Conservation (phyloP, 352 stramenopile genomes). For the Globisporangium abappressorium region DNA sequence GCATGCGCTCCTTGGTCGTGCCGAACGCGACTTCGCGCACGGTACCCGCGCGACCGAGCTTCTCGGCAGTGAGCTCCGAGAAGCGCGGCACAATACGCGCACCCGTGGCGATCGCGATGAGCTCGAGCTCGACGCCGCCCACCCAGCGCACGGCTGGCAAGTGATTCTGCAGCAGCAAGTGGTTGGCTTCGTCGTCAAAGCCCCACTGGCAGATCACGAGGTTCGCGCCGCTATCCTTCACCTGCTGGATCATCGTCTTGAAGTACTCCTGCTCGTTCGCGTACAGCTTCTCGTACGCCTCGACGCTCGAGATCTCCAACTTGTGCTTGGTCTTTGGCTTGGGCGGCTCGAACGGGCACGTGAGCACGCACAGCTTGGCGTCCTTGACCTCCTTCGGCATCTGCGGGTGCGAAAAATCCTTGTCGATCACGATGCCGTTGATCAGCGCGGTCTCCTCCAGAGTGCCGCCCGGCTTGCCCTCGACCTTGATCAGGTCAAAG, state of each 20-base stretch:
- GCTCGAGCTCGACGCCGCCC: slow-evolving; percentile 98
- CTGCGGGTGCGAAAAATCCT: slow-evolving; percentile 99
- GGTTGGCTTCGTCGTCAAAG: slow-evolving; percentile 99
- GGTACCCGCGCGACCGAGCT: slow-evolving; percentile 93
- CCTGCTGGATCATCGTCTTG: slow-evolving; percentile 98
- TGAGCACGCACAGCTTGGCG: slow-evolving; percentile 98
- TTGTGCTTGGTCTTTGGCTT: slow-evolving; percentile 99
- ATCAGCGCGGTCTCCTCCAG: slow-evolving; percentile 98
- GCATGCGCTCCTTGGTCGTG: slow-evolving; percentile 97
- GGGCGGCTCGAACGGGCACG: slow-evolving; percentile 98
- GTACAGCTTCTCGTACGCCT: slow-evolving; percentile 97
- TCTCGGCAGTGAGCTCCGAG: slow-evolving; percentile 95
- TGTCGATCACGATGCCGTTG: slow-evolving; percentile 99
- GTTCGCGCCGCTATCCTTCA: slow-evolving; percentile 98
- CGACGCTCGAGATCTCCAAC: slow-evolving; percentile 98
- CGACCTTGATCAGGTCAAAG: slow-evolving; percentile 99
- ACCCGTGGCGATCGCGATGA: slow-evolving; percentile 99
- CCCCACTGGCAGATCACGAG: slow-evolving; percentile 99
- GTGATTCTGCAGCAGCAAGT: slow-evolving; percentile 97
- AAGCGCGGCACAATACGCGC: slow-evolving; percentile 98
- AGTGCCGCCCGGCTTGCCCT: slow-evolving; percentile 97
- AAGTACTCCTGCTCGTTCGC: slow-evolving; percentile 99
- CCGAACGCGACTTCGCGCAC: slow-evolving; percentile 98
- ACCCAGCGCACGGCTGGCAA: slow-evolving; percentile 98
- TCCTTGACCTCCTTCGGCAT: slow-evolving; percentile 97